These are phyloP conservation scores for Coemansia sp. DNA, from an alignment of 192 early-diverging fungal species.

Conservation along the genomic window DNA sequence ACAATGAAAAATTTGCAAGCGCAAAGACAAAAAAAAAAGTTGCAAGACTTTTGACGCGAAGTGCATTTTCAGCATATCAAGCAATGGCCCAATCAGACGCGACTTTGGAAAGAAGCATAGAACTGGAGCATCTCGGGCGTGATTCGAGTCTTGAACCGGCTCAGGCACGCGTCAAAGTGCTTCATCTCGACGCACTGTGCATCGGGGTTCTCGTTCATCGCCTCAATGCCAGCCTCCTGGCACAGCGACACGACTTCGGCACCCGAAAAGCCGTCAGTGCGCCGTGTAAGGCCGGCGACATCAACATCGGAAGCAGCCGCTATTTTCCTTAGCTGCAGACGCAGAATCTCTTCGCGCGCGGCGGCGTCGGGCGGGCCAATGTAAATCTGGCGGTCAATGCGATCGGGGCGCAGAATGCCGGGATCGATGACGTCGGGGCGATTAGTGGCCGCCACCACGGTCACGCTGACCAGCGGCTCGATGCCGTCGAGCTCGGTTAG, in stretches of 20 bases:
- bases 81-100: not conserved
- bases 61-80: too few species aligned
- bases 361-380: constrained; percentile 83
- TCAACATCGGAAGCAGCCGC: constrained; percentile 67
- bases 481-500: constrained; percentile 95
- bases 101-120: constrained; percentile 63
- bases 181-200: constrained; percentile 25
- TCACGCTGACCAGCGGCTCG: constrained; percentile 93
- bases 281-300: constrained; percentile 59
- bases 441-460: constrained; percentile 96
- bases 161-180: constrained; percentile 40
- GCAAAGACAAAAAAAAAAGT: not conserved
- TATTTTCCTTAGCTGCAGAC: constrained; percentile 73
- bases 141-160: constrained; percentile 70
- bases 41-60: not conserved
- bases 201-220: constrained; percentile 80
- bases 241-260: constrained; percentile 92
- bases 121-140: constrained; percentile 89
- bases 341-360: constrained; percentile 78
- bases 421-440: constrained; percentile 94
- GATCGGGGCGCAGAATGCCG: constrained; percentile 88
- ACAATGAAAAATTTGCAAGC: not conserved
- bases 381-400: constrained; percentile 94
- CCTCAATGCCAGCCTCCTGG: constrained; percentile 89
- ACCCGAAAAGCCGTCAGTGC: constrained; percentile 86